Conservation (phyloP, 2,329 filamentous ascomycete genomes). For the Pyrenochaeta sp. region DNA sequence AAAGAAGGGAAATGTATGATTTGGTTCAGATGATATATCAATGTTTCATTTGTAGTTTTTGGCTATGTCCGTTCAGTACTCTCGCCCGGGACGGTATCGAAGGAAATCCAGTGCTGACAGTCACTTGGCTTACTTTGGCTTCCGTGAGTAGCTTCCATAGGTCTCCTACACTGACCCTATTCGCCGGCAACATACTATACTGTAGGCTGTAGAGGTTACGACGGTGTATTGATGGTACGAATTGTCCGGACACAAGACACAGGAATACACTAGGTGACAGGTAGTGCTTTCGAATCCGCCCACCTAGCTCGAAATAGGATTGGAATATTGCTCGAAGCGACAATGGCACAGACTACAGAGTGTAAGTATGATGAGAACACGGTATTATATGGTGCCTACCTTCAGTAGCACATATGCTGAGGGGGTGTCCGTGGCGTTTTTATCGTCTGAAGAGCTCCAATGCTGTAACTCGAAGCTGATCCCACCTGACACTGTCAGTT, state of each 20-base stretch:
- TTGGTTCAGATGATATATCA: not conserved
- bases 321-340: conserved; percentile 94
- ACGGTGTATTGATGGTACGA: conserved; percentile 92
- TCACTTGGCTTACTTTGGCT: conserved; percentile 7
- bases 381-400: no score
- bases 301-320: conserved; percentile 94
- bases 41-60: conserved; percentile 2
- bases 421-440: conserved; percentile 50
- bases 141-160: conserved; percentile 75
- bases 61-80: conserved; percentile 10
- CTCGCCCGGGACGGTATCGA: conserved; percentile 6
- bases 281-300: conserved; percentile 94
- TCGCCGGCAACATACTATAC: conserved; percentile 94
- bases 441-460: conserved; percentile 54
- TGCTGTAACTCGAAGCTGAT: conserved; percentile 90
- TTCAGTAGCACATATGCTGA: conserved; percentile 86
- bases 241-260: conserved; percentile 86
- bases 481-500: conserved; percentile 59
- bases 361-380: no score
- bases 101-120: conserved; percentile 13
- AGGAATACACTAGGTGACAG: conserved; percentile 86
- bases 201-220: conserved; percentile 95
- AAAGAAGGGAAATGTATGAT: no score
- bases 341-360: conserved; percentile 74
- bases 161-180: conserved; percentile 79